phyloP scores from a whole-genome alignment of 2,329 filamentous ascomycete species.

The Diaporthe capsici region DNA sequence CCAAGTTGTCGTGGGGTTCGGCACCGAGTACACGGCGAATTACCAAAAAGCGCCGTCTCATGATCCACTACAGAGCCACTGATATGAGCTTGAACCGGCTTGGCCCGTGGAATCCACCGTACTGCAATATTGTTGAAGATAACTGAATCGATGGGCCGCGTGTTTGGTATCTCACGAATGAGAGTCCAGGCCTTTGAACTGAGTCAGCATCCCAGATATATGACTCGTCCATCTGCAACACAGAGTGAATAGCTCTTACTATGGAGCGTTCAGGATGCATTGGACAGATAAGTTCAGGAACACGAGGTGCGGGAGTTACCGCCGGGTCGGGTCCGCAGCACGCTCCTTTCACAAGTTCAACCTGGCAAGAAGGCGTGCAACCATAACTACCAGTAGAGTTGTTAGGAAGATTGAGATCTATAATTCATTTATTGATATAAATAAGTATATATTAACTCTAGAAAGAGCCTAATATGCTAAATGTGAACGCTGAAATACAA shows the following conservation, averaged over 20 bases:
- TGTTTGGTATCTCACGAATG: background rate
- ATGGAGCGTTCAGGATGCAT: background rate
- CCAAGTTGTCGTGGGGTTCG: slow-evolving; percentile 1
- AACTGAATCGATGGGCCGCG: background rate
- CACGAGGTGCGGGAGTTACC: background rate
- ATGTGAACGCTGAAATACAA: background rate
- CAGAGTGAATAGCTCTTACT: background rate
- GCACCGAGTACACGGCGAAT: slow-evolving; percentile 7
- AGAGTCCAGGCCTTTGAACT: background rate
- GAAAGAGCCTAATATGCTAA: background rate
- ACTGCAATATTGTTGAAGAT: slow-evolving; percentile 1
- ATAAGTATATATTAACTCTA: background rate
- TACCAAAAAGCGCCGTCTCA: background rate
- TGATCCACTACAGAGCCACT: background rate
- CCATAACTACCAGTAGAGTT: background rate
- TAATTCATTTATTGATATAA: background rate
- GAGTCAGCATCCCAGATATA: slow-evolving; percentile 13
- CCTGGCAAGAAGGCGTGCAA: background rate
- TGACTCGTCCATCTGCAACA: background rate
- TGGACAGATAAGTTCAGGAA: background rate
- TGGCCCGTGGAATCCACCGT: background rate
- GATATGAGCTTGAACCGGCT: background rate
- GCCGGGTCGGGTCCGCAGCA: background rate
- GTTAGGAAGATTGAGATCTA: background rate
- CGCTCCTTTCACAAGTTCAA: background rate